Base-by-base conservation (phyloP, 139 green algal genomes). In the Protoeuglena noctilucae region DNA sequence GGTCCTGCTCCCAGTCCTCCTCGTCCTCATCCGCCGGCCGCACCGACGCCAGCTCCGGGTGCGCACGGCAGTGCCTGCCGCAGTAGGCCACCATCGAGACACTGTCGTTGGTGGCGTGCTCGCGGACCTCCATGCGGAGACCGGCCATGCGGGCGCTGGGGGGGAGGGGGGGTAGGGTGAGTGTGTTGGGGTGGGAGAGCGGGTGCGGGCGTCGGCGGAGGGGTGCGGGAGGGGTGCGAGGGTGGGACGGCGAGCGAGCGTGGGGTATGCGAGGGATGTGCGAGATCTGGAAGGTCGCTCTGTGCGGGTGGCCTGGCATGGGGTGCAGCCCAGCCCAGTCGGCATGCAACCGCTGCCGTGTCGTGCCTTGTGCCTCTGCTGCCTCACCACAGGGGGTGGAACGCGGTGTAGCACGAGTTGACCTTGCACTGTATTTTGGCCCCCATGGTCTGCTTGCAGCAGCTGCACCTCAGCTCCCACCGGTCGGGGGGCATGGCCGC, bases 381-480 rank as follows among this genome's bases (percentile, higher is more conserved):
- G n/a, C n/a, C n/a, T n/a, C n/a, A n/a, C n/a, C n/a, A 95, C 30
- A 92, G 70, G 2, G 84, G 81, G 70, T 96, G 87, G 69, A 81
- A 96, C 4, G 86, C 76, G 4, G 69, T 55, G 70, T 85, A 94
- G 76, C 87, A 96, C 24, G 54, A 53, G 29, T 58, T 7, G n/a
- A n/a, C n/a, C n/a, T 45, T 58, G 73, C 87, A 96, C 73, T 94
- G 87, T 7, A 96, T 82, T 69, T 93, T 94, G 52, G 84, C 85
- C n/a, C 87, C 87, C 68, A 83, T 72, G 18, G 75, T 72, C 70
- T 88, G 80, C 53, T 70, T 66, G 82, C 84, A 96, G 40, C 94
- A 56, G 65, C 60, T 76, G 73, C 87, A 96, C 27, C 63, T 49
- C 47, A 94, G 76, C 53, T 88, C 75, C 87, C 87, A 96, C 30